Percentiles rank a stretch among this genome's conserved stretches.
Evolutionary conservation across 2,329 filamentous ascomycete genomes (phyloP).

Genomic region (Thielaviopsis musarum): DNA sequence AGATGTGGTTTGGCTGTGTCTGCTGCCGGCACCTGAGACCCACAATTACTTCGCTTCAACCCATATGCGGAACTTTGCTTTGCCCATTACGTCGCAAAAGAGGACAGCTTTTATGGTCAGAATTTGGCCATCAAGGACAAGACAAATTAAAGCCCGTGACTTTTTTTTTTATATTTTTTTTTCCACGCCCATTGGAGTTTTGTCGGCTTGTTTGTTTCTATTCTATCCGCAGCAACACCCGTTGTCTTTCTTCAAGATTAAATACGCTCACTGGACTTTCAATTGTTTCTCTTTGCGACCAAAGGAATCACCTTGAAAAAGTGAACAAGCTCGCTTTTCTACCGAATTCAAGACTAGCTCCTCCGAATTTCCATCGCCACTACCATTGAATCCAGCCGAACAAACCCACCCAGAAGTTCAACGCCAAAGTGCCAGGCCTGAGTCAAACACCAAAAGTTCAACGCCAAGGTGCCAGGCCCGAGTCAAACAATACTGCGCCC

Average conservation of each 20-base stretch:
- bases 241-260: background rate
- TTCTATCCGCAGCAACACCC: background rate
- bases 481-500: too few species aligned
- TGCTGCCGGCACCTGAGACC: background rate
- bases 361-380: background rate
- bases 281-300: background rate
- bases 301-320: background rate
- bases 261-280: background rate
- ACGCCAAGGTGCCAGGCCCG: too few species aligned
- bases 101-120: conserved; percentile 2
- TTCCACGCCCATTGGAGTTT: background rate
- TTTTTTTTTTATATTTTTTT: background rate
- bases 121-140: background rate
- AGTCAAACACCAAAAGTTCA: too few species aligned
- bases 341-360: background rate
- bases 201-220: background rate
- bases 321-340: background rate
- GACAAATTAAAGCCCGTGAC: background rate
- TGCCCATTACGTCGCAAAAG: conserved; percentile 7
- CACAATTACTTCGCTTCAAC: background rate
- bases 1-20: background rate
- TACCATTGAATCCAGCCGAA: too few species aligned
- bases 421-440: too few species aligned
- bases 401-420: too few species aligned
- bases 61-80: background rate